Base-by-base conservation (phyloP, 2,329 filamentous ascomycete species). In the Fusarium tupiense region DNA sequence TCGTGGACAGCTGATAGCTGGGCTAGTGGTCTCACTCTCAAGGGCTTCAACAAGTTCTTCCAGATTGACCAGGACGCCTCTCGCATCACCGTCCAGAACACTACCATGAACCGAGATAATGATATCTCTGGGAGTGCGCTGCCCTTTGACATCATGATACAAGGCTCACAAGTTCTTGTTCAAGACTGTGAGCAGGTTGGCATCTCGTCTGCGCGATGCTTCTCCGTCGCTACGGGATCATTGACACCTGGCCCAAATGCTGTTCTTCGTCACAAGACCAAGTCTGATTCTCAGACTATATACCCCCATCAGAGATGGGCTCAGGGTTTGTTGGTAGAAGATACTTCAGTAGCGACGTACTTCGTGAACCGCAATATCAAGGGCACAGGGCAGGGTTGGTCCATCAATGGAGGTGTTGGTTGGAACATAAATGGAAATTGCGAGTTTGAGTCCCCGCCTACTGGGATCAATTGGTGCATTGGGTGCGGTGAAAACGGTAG, bases 261-360 rank as follows among this genome's bases (percentile, higher is more conserved):
- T 14, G 71, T 78, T 4, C 33, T 70, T 9, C 67, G 76, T 2
- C 74, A 78, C 33, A 52, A 44, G 3, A 68, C 72, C 1, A 33
- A 33, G n/a, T 77, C 74, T 1, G 38, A 59, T 8, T 31, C 59
- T 6, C 76, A 78, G 14, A 52, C 62, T 2, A 63, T 78, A n/a
- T 77, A 77, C n/a, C 76, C 76, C 0, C 76, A 78, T 40, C 53
- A 74, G 17, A 58, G 76, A 35, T 78, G 76, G 76, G 70, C 76
- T 1, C 68, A 78, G 19, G 76, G 76, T 2, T 20, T 78, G 12
- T 46, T 78, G 1, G 76, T 78, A 5, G 76, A 78, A 13, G 44
- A 68, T 4, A 74, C 72, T 1, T 60, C 61, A 0, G 76, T 63
- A 1, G 38, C 54, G 0, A 65, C 60, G 0, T 41, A 54, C 0